phyloP scores from a whole-genome alignment of 139 green algal genomes.

The Micractinium conductrix region DNA sequence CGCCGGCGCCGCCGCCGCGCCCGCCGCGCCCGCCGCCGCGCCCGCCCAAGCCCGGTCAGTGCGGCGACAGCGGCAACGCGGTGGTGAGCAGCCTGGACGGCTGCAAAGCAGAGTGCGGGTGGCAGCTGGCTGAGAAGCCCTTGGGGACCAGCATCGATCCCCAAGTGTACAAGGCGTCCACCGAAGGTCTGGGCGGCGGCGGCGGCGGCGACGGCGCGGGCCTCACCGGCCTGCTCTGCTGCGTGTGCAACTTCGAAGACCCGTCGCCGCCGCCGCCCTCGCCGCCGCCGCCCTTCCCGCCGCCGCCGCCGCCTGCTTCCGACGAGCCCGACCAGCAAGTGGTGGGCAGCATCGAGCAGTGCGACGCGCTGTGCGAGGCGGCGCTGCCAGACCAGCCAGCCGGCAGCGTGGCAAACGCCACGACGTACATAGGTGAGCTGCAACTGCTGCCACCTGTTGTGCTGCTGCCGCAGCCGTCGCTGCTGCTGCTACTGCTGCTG shows the following conservation, averaged over 20 bases:
- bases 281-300: neutral
- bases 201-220: neutral
- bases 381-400: neutral
- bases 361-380: neutral
- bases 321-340: neutral
- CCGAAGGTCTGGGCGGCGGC: neutral
- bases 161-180: constrained; percentile 6
- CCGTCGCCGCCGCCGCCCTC: constrained; percentile 5
- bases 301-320: no score
- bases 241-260: constrained; percentile 16
- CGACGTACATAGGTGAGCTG: neutral
- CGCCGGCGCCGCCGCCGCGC: neutral
- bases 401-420: neutral
- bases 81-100: neutral
- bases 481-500: no score
- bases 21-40: neutral
- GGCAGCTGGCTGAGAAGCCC: neutral
- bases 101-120: neutral
- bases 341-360: neutral
- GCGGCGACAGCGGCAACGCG: neutral
- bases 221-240: constrained; percentile 17
- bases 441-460: neutral
- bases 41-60: neutral
- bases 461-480: no score
- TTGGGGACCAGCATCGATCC: neutral